Percentiles rank a stretch among this genome's conserved stretches.
phyloP scores from a whole-genome alignment of 1,284 basidiomycete genomes.

The Puccinia triticina region DNA sequence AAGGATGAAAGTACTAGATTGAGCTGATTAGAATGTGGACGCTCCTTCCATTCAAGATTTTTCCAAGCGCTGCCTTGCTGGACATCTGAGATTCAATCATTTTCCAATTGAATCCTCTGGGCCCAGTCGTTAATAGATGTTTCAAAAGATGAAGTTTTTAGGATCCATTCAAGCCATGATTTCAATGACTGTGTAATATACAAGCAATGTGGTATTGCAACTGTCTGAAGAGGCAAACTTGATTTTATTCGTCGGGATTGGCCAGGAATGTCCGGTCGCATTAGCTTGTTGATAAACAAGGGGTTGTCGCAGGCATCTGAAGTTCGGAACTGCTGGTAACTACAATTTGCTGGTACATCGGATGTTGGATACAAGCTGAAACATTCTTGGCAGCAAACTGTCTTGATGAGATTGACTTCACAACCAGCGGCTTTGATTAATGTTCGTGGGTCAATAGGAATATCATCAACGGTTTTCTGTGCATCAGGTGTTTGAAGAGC shows the following conservation, averaged over 20 bases:
- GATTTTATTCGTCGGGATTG: not conserved
- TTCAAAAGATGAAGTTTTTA: not conserved
- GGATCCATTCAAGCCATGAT: not conserved
- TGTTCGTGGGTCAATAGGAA: not conserved
- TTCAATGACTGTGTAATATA: constrained; percentile 8
- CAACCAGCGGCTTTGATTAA: not conserved
- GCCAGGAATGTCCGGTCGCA: not conserved
- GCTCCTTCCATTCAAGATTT: not conserved
- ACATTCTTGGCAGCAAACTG: not conserved
- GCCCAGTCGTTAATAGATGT: not conserved
- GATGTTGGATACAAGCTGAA: not conserved
- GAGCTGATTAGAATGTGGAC: not conserved
- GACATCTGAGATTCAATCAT: not conserved
- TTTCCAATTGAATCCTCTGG: not conserved
- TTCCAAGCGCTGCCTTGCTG: constrained; percentile 10
- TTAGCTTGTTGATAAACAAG: not conserved
- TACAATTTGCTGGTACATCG: not conserved
- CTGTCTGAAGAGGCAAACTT: not conserved
- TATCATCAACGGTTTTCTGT: not conserved
- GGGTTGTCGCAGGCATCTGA: not conserved
- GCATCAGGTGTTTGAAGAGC: not conserved
- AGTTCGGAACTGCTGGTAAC: not conserved
- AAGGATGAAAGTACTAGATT: constrained; percentile 23
- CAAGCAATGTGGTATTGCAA: not conserved
- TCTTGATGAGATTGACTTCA: not conserved